These are phyloP conservation scores for Cercospora berteroae DNA, from an alignment of 2,329 filamentous ascomycete genomes.

Conservation along the genomic window DNA sequence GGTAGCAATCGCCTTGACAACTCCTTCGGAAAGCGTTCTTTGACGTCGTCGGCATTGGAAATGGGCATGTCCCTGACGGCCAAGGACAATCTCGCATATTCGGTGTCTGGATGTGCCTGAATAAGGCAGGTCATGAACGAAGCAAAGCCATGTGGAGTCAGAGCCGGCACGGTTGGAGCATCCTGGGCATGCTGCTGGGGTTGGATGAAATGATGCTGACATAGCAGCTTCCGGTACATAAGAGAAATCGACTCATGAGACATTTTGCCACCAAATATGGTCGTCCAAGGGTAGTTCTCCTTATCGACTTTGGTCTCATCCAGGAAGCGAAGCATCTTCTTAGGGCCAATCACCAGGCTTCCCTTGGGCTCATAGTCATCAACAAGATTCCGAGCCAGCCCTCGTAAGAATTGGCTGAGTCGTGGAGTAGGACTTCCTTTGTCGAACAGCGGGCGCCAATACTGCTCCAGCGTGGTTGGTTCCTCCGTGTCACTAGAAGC, in stretches of 20 bases:
- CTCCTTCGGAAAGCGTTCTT: conserved; percentile 75
- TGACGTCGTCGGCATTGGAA: conserved; percentile 60
- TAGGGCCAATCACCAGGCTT: conserved; percentile 69
- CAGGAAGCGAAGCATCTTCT: conserved; percentile 75
- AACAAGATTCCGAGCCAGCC: conserved; percentile 71
- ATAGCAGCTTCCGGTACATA: conserved; percentile 49
- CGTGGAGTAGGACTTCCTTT: conserved; percentile 65
- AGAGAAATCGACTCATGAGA: conserved; percentile 43
- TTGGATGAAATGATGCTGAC: conserved; percentile 51
- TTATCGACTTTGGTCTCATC: conserved; percentile 60
- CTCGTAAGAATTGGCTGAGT: conserved; percentile 68
- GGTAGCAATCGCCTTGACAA: conserved; percentile 73
- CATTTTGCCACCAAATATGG: conserved; percentile 47
- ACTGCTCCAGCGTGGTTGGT: conserved; percentile 63
- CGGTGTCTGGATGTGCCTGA: conserved; percentile 71
- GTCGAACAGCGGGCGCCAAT: conserved; percentile 76
- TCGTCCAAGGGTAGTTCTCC: conserved; percentile 66
- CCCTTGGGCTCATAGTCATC: conserved; percentile 66
- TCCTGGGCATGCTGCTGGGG: conserved; percentile 39
- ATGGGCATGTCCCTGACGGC: conserved; percentile 71
- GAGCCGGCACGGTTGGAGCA: conserved; percentile 44
- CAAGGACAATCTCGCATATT: conserved; percentile 67
- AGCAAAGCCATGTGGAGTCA: conserved; percentile 50
- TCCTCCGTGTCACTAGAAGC: conserved; percentile 40
- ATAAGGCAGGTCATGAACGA: conserved; percentile 71